Conservation (phyloP, 306 rosid species). For the Quercus wislizeni region DNA sequence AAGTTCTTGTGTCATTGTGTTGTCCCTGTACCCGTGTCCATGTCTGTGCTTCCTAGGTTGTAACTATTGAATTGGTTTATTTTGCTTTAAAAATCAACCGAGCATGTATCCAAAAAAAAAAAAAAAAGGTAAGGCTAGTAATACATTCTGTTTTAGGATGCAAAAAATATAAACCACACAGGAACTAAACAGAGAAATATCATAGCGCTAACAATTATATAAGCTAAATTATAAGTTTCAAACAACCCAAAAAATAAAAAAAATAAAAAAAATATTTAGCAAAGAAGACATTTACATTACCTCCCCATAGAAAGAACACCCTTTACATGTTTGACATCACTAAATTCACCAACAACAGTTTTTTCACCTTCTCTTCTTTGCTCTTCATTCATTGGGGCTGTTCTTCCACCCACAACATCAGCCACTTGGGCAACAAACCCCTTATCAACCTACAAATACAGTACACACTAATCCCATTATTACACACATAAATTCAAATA, state of each 20-base stretch:
- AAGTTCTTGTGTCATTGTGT: no score
- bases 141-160: no score
- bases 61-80: no score
- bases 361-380: slow-evolving; percentile 65
- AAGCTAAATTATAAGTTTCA: neutral
- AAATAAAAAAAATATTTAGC: neutral
- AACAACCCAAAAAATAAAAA: neutral
- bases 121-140: no score
- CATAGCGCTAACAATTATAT: neutral
- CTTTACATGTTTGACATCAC: slow-evolving; percentile 79
- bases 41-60: no score
- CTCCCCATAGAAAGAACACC: slow-evolving; percentile 99
- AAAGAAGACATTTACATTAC: slow-evolving; percentile 40
- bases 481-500: slow-evolving; percentile 15
- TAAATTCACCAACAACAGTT: slow-evolving; percentile 84
- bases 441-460: slow-evolving; percentile 64
- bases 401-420: slow-evolving; percentile 69
- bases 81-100: no score
- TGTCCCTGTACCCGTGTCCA: no score
- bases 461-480: slow-evolving; percentile 2
- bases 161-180: no score
- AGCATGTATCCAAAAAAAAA: no score
- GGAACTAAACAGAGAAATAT: neutral
- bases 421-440: slow-evolving; percentile 99
- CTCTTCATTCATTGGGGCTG: slow-evolving; percentile 82